Evolutionary conservation across 2,329 filamentous ascomycete genomes (phyloP), one percentile per base, ranked within the genome.

Genomic region (Ceratocystis papillata): DNA sequence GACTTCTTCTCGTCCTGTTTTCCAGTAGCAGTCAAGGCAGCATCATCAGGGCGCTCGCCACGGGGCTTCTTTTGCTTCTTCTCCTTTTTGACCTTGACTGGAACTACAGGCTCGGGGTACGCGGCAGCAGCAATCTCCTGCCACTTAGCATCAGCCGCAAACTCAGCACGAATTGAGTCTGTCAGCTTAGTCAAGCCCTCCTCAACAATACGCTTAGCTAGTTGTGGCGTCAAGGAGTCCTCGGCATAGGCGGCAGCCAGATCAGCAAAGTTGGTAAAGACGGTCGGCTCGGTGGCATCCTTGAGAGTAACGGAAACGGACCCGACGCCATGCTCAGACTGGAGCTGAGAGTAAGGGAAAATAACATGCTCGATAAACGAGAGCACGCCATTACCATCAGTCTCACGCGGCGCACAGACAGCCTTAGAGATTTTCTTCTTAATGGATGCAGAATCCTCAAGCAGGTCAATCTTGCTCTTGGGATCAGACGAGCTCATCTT

Each of bases 381-480:
- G 63, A 97, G 78, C 12, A 97, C 79, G 22, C 93, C 94, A 73
- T 97, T 97, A 37, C 87, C 88, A 71, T 96, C 90, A 3, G 89
- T 81, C 30, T 87, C 80, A 72, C 85, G 85, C 41, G 91, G 91
- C 17, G 84, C 83, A 25, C 88, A 89, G 69, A 87, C 84, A 0
- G 93, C 91, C 76, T 96, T 96, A 73, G 86, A 86, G 64, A 96
- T 80, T 80, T 96, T 96, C 79, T 88, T 90, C 70, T 81, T 79
- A 15, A 97, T 87, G 1, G 78, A 77, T 0, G 95, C 90, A 0
- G 88, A 79, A 0, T 82, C 70, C 73, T 97, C 94, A 20, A 97
- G 83, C n/a, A 97, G 81, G 73, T 97, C 94, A 70, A 97, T 95
- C 78, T 96, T 96, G 73, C 85, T 89, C 75, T 92, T 87, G 71